Conservation (phyloP, 2,329 filamentous ascomycete species). For the Leptodontidium sp. region DNA sequence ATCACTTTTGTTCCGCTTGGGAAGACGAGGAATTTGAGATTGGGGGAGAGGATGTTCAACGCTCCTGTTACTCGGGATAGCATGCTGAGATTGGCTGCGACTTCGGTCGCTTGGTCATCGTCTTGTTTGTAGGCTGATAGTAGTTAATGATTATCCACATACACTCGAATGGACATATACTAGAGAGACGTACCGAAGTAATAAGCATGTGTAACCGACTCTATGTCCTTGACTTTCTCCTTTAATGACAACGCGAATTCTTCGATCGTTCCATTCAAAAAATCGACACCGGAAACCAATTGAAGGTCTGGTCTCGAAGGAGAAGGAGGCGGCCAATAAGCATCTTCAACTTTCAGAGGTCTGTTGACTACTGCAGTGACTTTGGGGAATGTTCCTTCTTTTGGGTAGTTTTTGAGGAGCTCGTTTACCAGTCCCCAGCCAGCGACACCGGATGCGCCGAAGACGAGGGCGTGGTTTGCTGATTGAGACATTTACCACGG, state of each 20-base stretch:
- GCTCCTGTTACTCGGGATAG: neutral
- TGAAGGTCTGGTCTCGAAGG: neutral
- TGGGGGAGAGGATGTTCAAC: constrained; percentile 6
- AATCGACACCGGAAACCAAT: neutral
- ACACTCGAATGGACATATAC: neutral
- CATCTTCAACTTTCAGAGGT: neutral
- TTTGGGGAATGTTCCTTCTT: neutral
- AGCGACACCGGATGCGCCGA: neutral
- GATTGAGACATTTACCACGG: neutral
- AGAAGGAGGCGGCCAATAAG: neutral
- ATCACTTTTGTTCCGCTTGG: neutral
- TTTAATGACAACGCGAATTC: neutral
- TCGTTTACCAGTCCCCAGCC: constrained; percentile 1
- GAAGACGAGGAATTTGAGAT: constrained; percentile 7
- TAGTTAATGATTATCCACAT: neutral
- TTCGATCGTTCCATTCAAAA: neutral
- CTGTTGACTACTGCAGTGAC: neutral
- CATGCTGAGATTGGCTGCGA: constrained; percentile 2
- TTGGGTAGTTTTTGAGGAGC: neutral
- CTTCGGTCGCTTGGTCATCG: constrained; percentile 4
- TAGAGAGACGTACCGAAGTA: neutral
- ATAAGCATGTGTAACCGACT: neutral
- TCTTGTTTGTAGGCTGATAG: neutral
- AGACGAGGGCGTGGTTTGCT: neutral
- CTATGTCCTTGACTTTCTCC: neutral